Base-by-base conservation (phyloP, 2,329 filamentous ascomycete species). In the Epichloe gansuensis region DNA sequence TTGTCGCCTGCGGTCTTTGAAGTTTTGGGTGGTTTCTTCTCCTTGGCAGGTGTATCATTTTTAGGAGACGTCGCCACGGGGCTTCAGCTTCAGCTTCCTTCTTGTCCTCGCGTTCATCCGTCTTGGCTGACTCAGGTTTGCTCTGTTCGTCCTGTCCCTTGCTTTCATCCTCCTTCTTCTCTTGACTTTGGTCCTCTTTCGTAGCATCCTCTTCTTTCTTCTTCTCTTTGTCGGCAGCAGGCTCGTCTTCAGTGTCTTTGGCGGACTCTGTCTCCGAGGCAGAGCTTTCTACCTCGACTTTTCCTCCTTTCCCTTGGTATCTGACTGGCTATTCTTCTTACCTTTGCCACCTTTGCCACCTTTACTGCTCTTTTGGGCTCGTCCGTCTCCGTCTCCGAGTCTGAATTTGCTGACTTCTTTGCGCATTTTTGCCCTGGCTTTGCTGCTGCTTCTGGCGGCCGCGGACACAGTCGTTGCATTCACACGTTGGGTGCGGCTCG, bases 401-500 rank as follows among this genome's bases (percentile, higher is more conserved):
- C 41, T 8, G 28, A 45, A 4, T 17, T 13, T 47, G 48, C 46
- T 35, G 21, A 6, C 34, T 57, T 50, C 21, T 55, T 55, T 6
- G 53, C 50, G 6, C 37, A 54, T 5, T 54, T n/a, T 54, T 53
- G 5, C n/a, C 23, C 12, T 39, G 37, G n/a, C 52, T 46, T 11
- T 54, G 53, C 25, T 54, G 53, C 25, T 50, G 13, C 17, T 55
- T 59, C 39, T 52, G 48, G n/a, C 51, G 53, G 25, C 58, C 57
- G 41, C 58, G 59, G 35, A 55, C 44, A 51, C 65, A 67, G 45
- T 55, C 52, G 23, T 46, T 49, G 42, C 64, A 67, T 53, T 59
- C 48, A 54, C 65, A 66, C 4, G 58, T 58, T 4, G 65, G 65
- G 38, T 71, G 67, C 3, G 68, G 63, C 15, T 71, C 65, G 5